Conservation (phyloP, 108 stramenopile species). For the Nitzschia sp. region DNA sequence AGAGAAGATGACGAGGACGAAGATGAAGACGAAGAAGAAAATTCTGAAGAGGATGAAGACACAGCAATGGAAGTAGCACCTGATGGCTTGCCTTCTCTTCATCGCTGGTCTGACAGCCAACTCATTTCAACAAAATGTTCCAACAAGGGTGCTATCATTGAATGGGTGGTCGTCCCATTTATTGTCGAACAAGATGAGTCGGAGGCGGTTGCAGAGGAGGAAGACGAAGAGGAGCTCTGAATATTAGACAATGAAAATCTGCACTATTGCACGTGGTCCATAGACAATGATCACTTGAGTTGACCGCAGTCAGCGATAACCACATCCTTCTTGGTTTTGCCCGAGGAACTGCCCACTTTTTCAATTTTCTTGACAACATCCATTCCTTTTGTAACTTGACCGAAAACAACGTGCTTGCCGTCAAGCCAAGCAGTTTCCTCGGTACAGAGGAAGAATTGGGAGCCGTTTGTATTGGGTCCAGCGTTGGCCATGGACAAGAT, state of each 20-base stretch:
- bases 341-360: conserved; percentile 65
- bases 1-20: conserved; percentile 37
- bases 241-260: background rate
- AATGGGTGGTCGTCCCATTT: conserved; percentile 79
- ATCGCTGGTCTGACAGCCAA: conserved; percentile 62
- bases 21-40: conserved; percentile 21
- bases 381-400: conserved; percentile 82
- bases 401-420: conserved; percentile 94
- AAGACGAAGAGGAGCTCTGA: conserved; percentile 6
- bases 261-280: background rate
- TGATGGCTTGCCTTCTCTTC: conserved; percentile 35
- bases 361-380: conserved; percentile 88
- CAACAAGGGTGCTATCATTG: conserved; percentile 69
- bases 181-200: conserved; percentile 59
- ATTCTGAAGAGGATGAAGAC: conserved; percentile 13
- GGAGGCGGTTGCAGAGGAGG: conserved; percentile 8
- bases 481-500: conserved; percentile 88
- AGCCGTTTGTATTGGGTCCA: conserved; percentile 91
- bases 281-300: conserved; percentile 30
- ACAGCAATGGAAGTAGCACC: conserved; percentile 42
- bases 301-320: conserved; percentile 81
- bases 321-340: conserved; percentile 68
- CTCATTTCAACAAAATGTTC: conserved; percentile 72
- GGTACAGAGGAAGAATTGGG: conserved; percentile 94
- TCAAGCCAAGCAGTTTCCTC: conserved; percentile 91